phyloP scores from a whole-genome alignment of 2,329 filamentous ascomycete genomes.

The Phialocephala sp. region DNA sequence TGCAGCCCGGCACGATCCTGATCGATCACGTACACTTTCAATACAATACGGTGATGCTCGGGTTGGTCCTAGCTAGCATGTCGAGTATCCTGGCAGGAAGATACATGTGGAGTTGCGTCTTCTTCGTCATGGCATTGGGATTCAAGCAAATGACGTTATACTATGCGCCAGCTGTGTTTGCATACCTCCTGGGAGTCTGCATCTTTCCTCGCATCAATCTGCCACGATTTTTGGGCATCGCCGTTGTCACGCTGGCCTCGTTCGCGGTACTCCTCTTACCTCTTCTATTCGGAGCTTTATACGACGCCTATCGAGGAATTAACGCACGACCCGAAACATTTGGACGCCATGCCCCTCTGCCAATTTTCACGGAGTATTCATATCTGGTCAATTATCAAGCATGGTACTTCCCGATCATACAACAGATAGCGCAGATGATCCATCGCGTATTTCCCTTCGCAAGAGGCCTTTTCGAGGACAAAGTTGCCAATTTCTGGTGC shows the following conservation, averaged over 20 bases:
- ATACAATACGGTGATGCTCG: slow-evolving; percentile 99
- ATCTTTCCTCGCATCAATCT: slow-evolving; percentile 74
- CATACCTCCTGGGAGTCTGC: slow-evolving; percentile 87
- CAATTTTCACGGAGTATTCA: slow-evolving; percentile 63
- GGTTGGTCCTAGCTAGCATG: slow-evolving; percentile 83
- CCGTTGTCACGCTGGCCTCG: slow-evolving; percentile 71
- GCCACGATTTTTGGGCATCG: slow-evolving; percentile 74
- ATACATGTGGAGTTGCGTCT: slow-evolving; percentile 86
- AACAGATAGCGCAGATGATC: slow-evolving; percentile 82
- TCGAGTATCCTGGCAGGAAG: slow-evolving; percentile 87
- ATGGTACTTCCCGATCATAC: slow-evolving; percentile 74
- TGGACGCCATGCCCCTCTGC: slow-evolving; percentile 64
- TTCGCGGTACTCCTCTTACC: slow-evolving; percentile 80
- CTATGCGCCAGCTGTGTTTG: slow-evolving; percentile 91
- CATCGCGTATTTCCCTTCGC: slow-evolving; percentile 97
- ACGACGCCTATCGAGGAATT: slow-evolving; percentile 70
- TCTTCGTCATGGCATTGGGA: slow-evolving; percentile 91
- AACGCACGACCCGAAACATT: slow-evolving; percentile 61
- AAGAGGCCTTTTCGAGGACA: slow-evolving; percentile 96
- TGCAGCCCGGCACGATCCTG: slow-evolving; percentile 89
- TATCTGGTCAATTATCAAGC: slow-evolving; percentile 66
- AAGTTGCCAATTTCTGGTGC: slow-evolving; percentile 99
- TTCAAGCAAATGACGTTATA: slow-evolving; percentile 99
- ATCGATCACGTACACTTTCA: slow-evolving; percentile 97
- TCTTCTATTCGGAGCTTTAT: slow-evolving; percentile 72